Conservation (phyloP, 495 filamentous ascomycete species). For the Penicillium nucicola region DNA sequence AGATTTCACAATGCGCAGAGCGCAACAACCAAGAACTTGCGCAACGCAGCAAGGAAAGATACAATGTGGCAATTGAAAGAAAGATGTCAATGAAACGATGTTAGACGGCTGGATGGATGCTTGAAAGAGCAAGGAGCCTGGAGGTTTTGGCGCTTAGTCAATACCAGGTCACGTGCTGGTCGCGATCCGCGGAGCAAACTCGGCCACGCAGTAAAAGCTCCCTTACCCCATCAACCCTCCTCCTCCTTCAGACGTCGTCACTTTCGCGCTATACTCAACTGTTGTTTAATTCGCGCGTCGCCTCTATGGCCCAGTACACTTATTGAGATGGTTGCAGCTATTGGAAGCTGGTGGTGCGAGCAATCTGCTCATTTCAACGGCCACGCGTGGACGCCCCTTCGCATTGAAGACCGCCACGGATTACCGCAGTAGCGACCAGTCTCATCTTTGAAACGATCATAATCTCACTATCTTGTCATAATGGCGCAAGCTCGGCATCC, state of each 20-base stretch:
- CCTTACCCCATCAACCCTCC: conserved; percentile 13
- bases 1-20: conserved; percentile 1
- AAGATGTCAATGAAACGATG: neutral
- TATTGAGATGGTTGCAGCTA: conserved; percentile 46
- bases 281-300: conserved; percentile 3
- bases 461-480: conserved; percentile 19
- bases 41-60: neutral
- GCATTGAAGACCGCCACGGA: conserved; percentile 19
- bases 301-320: conserved; percentile 20
- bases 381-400: conserved; percentile 38
- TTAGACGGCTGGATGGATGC: neutral
- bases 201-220: conserved; percentile 23
- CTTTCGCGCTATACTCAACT: conserved; percentile 6
- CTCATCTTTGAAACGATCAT: neutral
- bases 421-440: conserved; percentile 9
- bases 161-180: conserved; percentile 20
- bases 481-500: conserved; percentile 64
- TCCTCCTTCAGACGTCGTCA: conserved; percentile 1
- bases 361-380: conserved; percentile 39
- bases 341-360: conserved; percentile 41
- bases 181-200: conserved; percentile 29
- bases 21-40: conserved; percentile 1
- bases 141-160: conserved; percentile 14
- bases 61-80: neutral
- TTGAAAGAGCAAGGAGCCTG: neutral